Percentiles rank a stretch among this genome's conserved stretches.
These are phyloP conservation scores for Starmera dryadoides DNA, from an alignment of 805 yeast species.

Conservation along the genomic window DNA sequence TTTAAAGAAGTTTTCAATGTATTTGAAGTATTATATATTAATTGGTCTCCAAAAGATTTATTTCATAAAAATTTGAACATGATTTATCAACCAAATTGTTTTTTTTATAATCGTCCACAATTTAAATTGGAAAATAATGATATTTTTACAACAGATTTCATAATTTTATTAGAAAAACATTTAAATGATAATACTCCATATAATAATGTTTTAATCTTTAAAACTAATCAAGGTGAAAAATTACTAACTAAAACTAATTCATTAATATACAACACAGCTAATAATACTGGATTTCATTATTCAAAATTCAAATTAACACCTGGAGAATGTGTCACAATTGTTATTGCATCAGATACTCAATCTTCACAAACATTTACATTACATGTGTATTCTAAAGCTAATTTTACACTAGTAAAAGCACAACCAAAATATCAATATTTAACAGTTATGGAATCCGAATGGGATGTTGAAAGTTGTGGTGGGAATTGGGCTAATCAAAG, in stretches of 20 bases:
- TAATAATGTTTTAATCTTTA: conserved; percentile 22
- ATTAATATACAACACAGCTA: conserved; percentile 14
- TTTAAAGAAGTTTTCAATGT: conserved; percentile 25
- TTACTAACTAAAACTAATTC: conserved; percentile 9
- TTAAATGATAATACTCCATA: conserved; percentile 16
- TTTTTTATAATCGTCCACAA: conserved; percentile 33
- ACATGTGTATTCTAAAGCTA: conserved; percentile 9
- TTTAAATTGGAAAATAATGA: conserved; percentile 30
- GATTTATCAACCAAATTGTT: conserved; percentile 19
- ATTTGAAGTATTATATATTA: conserved; percentile 52
- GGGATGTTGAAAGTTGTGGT: conserved; percentile 41
- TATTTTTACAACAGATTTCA: conserved; percentile 23
- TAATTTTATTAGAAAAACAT: conserved; percentile 47
- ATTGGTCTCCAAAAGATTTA: conserved; percentile 47
- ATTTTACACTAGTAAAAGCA: conserved; percentile 25
- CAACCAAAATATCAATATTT: conserved; percentile 14
- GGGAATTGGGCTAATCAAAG: conserved; percentile 45
- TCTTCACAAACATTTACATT: conserved; percentile 12
- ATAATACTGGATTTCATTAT: conserved; percentile 33
- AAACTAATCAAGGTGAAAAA: conserved; percentile 25
- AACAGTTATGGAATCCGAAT: conserved; percentile 27
- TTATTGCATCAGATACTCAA: conserved; percentile 10
- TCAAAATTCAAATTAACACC: conserved; percentile 25
- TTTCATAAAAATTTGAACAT: conserved; percentile 19
- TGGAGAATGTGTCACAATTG: conserved; percentile 21